Evolutionary conservation across 768 basidiomycete genomes (phyloP).

Genomic region (Tulasnella sp.): DNA sequence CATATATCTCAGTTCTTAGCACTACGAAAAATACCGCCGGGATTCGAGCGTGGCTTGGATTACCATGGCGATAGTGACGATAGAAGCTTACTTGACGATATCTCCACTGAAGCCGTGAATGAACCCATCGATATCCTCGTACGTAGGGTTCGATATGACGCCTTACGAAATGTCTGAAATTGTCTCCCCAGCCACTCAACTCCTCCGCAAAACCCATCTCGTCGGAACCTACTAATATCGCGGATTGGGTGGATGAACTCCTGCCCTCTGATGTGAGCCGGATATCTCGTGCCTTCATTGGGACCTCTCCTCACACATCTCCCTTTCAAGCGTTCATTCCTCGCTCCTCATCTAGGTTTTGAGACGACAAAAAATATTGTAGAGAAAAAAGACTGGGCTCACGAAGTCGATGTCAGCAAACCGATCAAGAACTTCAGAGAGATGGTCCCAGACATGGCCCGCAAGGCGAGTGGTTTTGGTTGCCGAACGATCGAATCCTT

Average conservation of each 20-base stretch:
- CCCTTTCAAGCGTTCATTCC: constrained; percentile 51
- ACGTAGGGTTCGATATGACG: too few relatives aligned
- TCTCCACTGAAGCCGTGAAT: too few relatives aligned
- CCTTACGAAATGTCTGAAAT: too few relatives aligned
- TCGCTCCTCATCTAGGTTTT: constrained; percentile 38
- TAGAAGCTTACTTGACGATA: too few relatives aligned
- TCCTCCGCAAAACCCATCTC: too few relatives aligned
- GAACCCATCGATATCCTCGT: too few relatives aligned
- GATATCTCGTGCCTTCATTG: background rate
- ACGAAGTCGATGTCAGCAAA: constrained; percentile 86
- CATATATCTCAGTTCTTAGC: background rate
- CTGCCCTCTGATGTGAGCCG: constrained; percentile 37
- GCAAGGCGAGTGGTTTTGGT: constrained; percentile 43
- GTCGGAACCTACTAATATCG: too few relatives aligned
- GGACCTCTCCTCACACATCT: constrained; percentile 6
- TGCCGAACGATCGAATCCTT: background rate
- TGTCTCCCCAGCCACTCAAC: too few relatives aligned
- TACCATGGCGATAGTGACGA: constrained; percentile 13
- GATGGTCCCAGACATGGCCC: constrained; percentile 93
- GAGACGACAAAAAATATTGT: constrained; percentile 33
- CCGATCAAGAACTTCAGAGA: constrained; percentile 81
- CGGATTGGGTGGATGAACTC: too few relatives aligned
- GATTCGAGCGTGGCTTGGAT: constrained; percentile 16
- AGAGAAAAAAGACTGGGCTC: constrained; percentile 93
- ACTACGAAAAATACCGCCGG: constrained; percentile 16